Base-by-base conservation (phyloP, 352 stramenopile species). In the Phytopythium montanum region DNA sequence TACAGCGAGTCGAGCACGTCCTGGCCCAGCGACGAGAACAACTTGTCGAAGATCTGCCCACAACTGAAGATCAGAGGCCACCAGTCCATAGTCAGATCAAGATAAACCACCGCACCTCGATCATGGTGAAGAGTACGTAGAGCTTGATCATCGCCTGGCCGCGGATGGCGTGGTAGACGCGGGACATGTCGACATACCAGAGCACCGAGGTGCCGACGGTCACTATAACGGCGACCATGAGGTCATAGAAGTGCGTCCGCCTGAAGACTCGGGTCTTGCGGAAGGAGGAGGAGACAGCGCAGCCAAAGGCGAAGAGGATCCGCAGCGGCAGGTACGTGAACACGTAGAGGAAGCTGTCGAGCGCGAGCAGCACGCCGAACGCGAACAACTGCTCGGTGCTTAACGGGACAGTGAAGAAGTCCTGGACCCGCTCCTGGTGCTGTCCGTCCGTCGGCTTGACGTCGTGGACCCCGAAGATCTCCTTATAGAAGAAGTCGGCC, bases 141-240 rank as follows among this genome's bases (percentile, higher is more conserved):
- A 99, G 82, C 70, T 99, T 99, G 59, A 99, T 97, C 88, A 99
- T 98, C 18, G 90, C 90, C 68, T 98, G 95, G n/a, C 93, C 93
- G 19, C 97, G 82, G 67, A 99, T 99, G 63, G 94, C 97, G 76
- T 99, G 97, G 79, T 99, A 99, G 1, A 99, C 85, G n/a, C 95
- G 88, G 21, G 90, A 97, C 76, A 99, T 98, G 48, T 97, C 96
- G 23, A 99, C 89, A 7, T 87, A 79, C 50, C 77, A 79, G 13
- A 98, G 65, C 31, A 91, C 73, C 4, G 53, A 70, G 10, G 87
- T 92, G n/a, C 80, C 79, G 5, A 96, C 76, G 2, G 76, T 61
- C 34, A 98, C 72, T 23, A 96, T 95, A 1, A 90, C 70, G 2
- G 76, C 87, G 21, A 95, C 88, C 86, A 98, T 91, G 44, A 97